Percentiles rank a stretch among this genome's conserved stretches.
Conservation (phyloP, 106 monocot genomes). For the Apostasia shenzhenica region DNA sequence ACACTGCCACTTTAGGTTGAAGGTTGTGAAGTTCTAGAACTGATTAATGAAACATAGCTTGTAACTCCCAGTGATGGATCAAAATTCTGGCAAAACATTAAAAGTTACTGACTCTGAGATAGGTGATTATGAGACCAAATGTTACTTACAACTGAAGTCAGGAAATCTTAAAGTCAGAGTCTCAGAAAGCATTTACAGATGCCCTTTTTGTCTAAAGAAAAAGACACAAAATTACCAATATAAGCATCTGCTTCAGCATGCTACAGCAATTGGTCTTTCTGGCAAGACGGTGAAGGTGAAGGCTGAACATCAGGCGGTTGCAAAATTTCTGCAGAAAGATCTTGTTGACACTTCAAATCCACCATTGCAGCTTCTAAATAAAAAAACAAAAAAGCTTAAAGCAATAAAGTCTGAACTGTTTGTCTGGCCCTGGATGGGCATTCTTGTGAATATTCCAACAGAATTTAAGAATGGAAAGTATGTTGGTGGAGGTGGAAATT, state of each 20-base stretch:
- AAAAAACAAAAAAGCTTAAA: constrained; percentile 10
- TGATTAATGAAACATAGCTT: not conserved
- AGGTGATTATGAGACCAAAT: constrained; percentile 21
- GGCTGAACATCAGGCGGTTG: constrained; percentile 53
- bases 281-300: constrained; percentile 31
- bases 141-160: constrained; percentile 13
- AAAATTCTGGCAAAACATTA: constrained; percentile 19
- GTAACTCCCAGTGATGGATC: constrained; percentile 7
- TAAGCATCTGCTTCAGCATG: constrained; percentile 63
- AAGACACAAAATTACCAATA: constrained; percentile 48
- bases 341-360: constrained; percentile 5
- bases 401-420: constrained; percentile 32
- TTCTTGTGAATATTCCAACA: constrained; percentile 64
- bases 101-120: constrained; percentile 39
- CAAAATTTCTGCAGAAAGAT: constrained; percentile 40
- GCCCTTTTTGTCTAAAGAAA: constrained; percentile 49
- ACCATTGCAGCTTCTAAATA: constrained; percentile 8
- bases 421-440: constrained; percentile 84
- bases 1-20: not conserved
- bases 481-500: constrained; percentile 40
- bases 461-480: constrained; percentile 26
- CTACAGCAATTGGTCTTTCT: constrained; percentile 28
- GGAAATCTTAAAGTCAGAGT: constrained; percentile 14
- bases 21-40: not conserved
- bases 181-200: constrained; percentile 25